A percentile compares a stretch with the other conserved stretches of the same genome.
Conservation (phyloP, 2,329 filamentous ascomycete genomes). For the Escovopsis sp. region DNA sequence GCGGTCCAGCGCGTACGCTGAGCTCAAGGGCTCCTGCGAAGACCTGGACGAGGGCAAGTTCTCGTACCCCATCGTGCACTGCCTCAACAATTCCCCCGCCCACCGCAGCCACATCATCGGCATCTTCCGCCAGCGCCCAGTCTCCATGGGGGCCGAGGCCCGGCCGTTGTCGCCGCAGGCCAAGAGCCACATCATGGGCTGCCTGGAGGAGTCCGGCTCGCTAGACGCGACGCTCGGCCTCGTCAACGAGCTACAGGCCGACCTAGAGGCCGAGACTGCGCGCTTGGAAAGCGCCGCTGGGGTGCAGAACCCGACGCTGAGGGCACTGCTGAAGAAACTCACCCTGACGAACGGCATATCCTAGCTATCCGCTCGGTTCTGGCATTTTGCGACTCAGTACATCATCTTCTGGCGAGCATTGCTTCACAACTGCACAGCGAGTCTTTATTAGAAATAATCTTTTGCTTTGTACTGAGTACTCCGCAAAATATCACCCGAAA, state of each 20-base stretch:
- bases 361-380: no score
- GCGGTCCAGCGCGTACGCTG: slow-evolving; percentile 16
- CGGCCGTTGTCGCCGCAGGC: background rate
- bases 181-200: background rate
- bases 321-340: background rate
- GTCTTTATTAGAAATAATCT: no score
- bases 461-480: no score
- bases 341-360: background rate
- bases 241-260: background rate
- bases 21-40: slow-evolving; percentile 25
- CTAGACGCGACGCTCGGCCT: background rate
- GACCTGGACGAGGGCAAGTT: slow-evolving; percentile 29
- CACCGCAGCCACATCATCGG: background rate
- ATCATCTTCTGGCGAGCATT: no score
- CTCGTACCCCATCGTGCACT: slow-evolving; percentile 19
- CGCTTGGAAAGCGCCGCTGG: background rate
- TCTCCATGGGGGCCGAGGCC: background rate
- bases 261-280: background rate
- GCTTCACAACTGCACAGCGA: no score
- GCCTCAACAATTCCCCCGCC: background rate
- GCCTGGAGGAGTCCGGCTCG: background rate
- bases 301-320: background rate
- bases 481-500: no score
- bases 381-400: no score
- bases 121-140: background rate